A percentile compares a stretch with the other conserved stretches of the same genome.
Evolutionary conservation across 371 early-diverging fungal species (phyloP).

Genomic region (Funneliformis caledonium): DNA sequence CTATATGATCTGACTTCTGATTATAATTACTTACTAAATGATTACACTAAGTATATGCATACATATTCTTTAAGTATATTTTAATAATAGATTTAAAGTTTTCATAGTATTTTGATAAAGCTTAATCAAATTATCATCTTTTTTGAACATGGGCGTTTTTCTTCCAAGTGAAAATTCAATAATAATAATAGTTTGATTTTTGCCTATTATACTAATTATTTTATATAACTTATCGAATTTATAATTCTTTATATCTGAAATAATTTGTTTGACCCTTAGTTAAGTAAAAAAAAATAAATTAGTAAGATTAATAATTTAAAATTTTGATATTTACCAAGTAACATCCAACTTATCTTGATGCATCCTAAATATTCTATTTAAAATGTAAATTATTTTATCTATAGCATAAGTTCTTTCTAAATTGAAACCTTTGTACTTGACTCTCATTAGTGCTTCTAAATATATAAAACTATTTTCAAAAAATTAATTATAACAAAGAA

Average conservation of each 20-base stretch:
- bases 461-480: slow-evolving; percentile 11
- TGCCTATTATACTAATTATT: slow-evolving; percentile 13
- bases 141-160: slow-evolving; percentile 4
- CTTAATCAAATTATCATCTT: slow-evolving; percentile 25
- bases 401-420: slow-evolving; percentile 29
- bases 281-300: slow-evolving; percentile 3
- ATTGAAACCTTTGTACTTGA: slow-evolving; percentile 21
- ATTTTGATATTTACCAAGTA: slow-evolving; percentile 4
- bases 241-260: slow-evolving; percentile 13
- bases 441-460: slow-evolving; percentile 31
- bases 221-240: slow-evolving; percentile 18
- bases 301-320: neutral
- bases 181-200: slow-evolving; percentile 32
- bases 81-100: slow-evolving; percentile 30
- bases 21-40: slow-evolving; percentile 35
- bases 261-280: slow-evolving; percentile 25
- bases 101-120: slow-evolving; percentile 32
- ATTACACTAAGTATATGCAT: slow-evolving; percentile 21
- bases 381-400: slow-evolving; percentile 33
- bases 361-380: slow-evolving; percentile 33
- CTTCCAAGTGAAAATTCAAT: slow-evolving; percentile 28
- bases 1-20: slow-evolving; percentile 2
- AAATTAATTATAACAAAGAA: neutral
- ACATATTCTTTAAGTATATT: neutral
- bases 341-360: slow-evolving; percentile 33